These are phyloP conservation scores for Diaporthe sp. DNA, from an alignment of 2,329 filamentous ascomycete species.

Conservation along the genomic window DNA sequence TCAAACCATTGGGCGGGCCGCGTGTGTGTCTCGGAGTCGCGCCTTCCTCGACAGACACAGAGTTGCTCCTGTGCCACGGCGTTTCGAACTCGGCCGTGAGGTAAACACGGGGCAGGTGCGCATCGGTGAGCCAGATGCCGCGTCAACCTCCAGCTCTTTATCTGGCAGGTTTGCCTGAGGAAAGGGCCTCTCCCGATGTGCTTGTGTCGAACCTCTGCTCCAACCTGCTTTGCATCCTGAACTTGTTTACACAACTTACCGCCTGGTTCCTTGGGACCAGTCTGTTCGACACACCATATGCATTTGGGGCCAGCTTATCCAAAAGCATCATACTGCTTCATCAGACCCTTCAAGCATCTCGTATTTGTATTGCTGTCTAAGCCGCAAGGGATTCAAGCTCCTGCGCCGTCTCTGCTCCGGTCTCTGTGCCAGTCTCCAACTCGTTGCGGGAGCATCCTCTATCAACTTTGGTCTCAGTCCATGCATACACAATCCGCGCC, in stretches of 20 bases:
- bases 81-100: constrained; percentile 22
- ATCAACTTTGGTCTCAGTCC: not conserved
- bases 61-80: not conserved
- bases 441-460: not conserved
- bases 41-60: constrained; percentile 19
- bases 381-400: not conserved
- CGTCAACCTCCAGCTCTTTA: not conserved
- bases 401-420: constrained; percentile 7
- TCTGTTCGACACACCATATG: not conserved
- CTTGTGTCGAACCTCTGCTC: not conserved
- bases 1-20: not conserved
- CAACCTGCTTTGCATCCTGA: not conserved
- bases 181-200: not conserved
- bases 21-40: not conserved
- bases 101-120: not conserved
- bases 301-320: not conserved
- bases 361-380: not conserved
- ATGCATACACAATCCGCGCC: not conserved
- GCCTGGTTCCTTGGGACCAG: not conserved
- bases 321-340: not conserved
- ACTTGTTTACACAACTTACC: not conserved
- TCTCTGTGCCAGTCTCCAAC: not conserved
- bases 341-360: not conserved
- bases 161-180: not conserved
- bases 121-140: not conserved